Evolutionary conservation across 192 early-diverging fungal species (phyloP).

Genomic region (Backusella australiensis): DNA sequence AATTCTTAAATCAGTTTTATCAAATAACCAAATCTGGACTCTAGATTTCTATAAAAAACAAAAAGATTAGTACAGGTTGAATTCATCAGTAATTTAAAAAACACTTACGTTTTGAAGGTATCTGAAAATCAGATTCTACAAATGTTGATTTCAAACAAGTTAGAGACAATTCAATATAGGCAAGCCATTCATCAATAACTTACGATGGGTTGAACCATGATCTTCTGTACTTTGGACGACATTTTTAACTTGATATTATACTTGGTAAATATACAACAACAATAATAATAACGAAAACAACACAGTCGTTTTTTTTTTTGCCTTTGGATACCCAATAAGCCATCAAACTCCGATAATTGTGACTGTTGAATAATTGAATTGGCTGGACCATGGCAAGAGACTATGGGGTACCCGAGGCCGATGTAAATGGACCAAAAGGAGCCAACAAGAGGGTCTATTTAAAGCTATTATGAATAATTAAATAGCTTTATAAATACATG

Average conservation of each 20-base stretch:
- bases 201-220: slow-evolving; percentile 86
- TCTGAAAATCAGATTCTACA: slow-evolving; percentile 93
- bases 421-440: too few relatives aligned
- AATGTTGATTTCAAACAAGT: not conserved
- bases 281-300: not conserved
- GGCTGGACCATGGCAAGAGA: too few relatives aligned
- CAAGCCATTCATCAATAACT: slow-evolving; percentile 17
- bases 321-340: not conserved
- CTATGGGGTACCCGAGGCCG: too few relatives aligned
- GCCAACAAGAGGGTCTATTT: too few relatives aligned
- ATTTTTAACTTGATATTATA: slow-evolving; percentile 30
- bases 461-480: too few relatives aligned
- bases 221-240: slow-evolving; percentile 76
- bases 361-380: not conserved
- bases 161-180: not conserved
- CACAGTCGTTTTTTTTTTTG: not conserved
- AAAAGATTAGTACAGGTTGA: not conserved
- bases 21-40: slow-evolving; percentile 95
- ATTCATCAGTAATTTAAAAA: not conserved
- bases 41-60: slow-evolving; percentile 64
- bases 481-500: too few relatives aligned
- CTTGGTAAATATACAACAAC: not conserved
- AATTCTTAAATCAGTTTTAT: slow-evolving; percentile 65
- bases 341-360: not conserved
- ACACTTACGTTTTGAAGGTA: slow-evolving; percentile 82